A percentile compares a stretch with the other conserved stretches of the same genome.
Evolutionary conservation across 225 moss, liverwort and hornwort species (phyloP).

Genomic region (Rhytidiadelphus loreus): DNA sequence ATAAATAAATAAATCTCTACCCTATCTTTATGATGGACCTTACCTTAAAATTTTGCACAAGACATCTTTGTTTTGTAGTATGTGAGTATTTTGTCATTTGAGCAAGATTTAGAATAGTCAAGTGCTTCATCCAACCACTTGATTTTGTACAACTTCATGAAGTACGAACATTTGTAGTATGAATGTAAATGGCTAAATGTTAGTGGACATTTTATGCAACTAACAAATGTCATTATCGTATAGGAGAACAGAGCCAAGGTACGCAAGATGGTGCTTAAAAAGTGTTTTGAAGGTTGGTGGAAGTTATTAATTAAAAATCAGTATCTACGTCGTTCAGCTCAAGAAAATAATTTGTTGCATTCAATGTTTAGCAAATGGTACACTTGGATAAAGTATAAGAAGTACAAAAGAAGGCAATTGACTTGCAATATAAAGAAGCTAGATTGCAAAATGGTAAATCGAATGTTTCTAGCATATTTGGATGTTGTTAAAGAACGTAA

Average conservation of each 20-base stretch:
- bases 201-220: not conserved
- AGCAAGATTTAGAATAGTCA: not conserved
- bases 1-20: no score
- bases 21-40: not conserved
- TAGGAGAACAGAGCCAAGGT: conserved; percentile 76
- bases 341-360: conserved; percentile 2
- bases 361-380: conserved; percentile 46
- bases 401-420: conserved; percentile 14
- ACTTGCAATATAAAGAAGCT: conserved; percentile 1
- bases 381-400: not conserved
- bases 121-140: not conserved
- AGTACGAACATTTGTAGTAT: not conserved
- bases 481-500: conserved; percentile 23
- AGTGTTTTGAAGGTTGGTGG: conserved; percentile 43
- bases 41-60: not conserved
- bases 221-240: conserved; percentile 33
- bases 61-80: not conserved
- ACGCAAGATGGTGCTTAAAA: conserved; percentile 21
- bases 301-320: not conserved
- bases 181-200: not conserved
- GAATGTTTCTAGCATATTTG: conserved; percentile 30
- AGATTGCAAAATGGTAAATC: conserved; percentile 3
- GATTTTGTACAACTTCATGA: not conserved
- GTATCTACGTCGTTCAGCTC: not conserved
- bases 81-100: not conserved